Percentiles rank a stretch among this genome's conserved stretches.
Conservation (phyloP, 257 asterid genomes). For the Craterostigma plantagineum region DNA sequence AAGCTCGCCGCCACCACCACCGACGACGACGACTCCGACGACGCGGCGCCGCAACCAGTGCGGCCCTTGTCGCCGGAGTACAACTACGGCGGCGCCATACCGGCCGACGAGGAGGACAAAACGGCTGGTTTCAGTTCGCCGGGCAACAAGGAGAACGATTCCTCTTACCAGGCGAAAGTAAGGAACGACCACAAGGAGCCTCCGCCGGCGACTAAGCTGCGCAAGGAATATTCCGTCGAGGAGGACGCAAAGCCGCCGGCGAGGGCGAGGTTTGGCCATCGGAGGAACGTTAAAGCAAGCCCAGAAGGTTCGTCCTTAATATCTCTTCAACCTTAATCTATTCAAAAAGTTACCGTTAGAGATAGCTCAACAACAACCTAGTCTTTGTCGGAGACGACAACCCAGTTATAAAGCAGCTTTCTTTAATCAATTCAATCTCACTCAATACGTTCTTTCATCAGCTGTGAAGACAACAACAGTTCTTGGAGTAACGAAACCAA, state of each 20-base stretch:
- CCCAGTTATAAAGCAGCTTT: no score
- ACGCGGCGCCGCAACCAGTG: neutral
- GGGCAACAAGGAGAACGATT: conserved; percentile 25
- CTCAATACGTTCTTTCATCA: conserved; percentile 7
- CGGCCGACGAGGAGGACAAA: conserved; percentile 8
- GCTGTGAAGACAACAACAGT: conserved; percentile 47
- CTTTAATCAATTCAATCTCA: no score
- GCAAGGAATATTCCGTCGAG: neutral
- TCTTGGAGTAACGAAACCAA: conserved; percentile 49
- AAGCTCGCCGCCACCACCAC: conserved; percentile 15
- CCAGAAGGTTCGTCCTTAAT: conserved; percentile 79
- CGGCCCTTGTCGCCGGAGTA: conserved; percentile 10
- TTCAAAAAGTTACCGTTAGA: no score
- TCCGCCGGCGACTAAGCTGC: neutral
- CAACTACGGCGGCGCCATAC: conserved; percentile 16
- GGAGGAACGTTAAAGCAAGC: conserved; percentile 37
- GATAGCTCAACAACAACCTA: no score
- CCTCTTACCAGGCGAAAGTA: conserved; percentile 2
- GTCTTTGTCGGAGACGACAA: no score
- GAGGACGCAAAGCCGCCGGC: conserved; percentile 37
- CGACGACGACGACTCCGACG: neutral
- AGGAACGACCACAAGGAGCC: conserved; percentile 10
- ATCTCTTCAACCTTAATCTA: no score
- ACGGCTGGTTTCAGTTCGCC: conserved; percentile 9
- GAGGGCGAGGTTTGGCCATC: conserved; percentile 55